Evolutionary conservation across 2,329 filamentous ascomycete species (phyloP).

Genomic region (Diplodia mutila): DNA sequence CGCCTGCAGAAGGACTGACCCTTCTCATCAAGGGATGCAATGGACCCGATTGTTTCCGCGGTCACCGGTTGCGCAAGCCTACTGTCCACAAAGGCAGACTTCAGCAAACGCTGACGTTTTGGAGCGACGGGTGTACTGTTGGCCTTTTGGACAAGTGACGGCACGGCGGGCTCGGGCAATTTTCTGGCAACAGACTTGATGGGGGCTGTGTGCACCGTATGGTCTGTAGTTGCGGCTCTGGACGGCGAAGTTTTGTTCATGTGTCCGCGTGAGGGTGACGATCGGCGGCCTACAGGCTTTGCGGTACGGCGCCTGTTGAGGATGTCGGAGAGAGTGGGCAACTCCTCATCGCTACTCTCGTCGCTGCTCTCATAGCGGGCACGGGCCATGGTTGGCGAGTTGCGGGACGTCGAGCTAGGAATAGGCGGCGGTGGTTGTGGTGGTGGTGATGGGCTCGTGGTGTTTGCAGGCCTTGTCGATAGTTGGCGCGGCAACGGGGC

Average conservation of each 20-base stretch:
- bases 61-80: constrained; percentile 24
- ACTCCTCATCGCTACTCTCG: constrained; percentile 23
- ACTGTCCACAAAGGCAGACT: constrained; percentile 40
- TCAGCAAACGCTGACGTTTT: constrained; percentile 39
- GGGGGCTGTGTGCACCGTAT: no score
- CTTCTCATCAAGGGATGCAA: constrained; percentile 30
- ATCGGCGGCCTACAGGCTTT: not conserved
- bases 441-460: not conserved
- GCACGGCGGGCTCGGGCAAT: not conserved
- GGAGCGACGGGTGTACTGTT: constrained; percentile 30
- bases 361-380: constrained; percentile 18
- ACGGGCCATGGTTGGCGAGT: constrained; percentile 2
- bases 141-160: constrained; percentile 31
- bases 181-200: not conserved
- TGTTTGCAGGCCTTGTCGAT: constrained; percentile 12
- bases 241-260: not conserved
- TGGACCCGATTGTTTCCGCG: constrained; percentile 32
- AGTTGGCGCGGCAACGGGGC: constrained; percentile 22
- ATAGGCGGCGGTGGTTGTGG: not conserved
- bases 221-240: no score
- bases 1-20: not conserved
- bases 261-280: not conserved
- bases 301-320: constrained; percentile 1
- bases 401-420: not conserved
- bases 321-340: constrained; percentile 9